phyloP scores from a whole-genome alignment of 2,329 filamentous ascomycete species.

The Blastomyces gilchristii region DNA sequence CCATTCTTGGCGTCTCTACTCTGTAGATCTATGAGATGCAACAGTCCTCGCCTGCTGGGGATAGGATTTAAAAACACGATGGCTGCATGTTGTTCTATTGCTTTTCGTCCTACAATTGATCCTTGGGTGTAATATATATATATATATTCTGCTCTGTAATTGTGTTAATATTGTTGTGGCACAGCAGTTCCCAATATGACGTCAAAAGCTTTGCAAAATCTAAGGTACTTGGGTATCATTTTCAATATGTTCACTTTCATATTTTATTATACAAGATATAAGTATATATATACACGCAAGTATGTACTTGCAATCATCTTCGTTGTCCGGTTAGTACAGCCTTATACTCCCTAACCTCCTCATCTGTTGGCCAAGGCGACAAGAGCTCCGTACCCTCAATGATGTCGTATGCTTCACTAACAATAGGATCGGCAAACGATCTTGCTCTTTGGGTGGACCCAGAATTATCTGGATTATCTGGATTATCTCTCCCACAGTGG shows the following conservation, averaged over 20 bases:
- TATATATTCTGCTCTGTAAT: not conserved
- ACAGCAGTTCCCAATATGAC: not conserved
- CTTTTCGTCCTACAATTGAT: not conserved
- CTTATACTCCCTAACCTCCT: constrained; percentile 31
- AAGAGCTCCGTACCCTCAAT: constrained; percentile 22
- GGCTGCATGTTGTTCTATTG: not conserved
- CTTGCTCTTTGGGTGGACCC: constrained; percentile 2
- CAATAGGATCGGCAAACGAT: constrained; percentile 21
- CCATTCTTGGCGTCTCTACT: not conserved
- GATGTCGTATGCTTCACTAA: constrained; percentile 30
- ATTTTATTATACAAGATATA: not conserved
- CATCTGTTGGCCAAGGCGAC: constrained; percentile 32
- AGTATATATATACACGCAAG: not conserved
- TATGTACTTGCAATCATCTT: constrained; percentile 1
- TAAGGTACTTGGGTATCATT: not conserved
- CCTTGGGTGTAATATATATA: not conserved
- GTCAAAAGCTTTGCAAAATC: not conserved
- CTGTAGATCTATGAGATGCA: too few species aligned
- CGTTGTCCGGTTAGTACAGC: constrained; percentile 7
- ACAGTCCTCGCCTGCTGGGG: not conserved
- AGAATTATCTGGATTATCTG: not conserved
- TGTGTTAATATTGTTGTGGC: not conserved
- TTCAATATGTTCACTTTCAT: not conserved
- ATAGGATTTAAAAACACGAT: not conserved
- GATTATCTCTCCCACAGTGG: too few species aligned